Conservation (phyloP, 2,329 filamentous ascomycete species). For the Alternaria brassicae region DNA sequence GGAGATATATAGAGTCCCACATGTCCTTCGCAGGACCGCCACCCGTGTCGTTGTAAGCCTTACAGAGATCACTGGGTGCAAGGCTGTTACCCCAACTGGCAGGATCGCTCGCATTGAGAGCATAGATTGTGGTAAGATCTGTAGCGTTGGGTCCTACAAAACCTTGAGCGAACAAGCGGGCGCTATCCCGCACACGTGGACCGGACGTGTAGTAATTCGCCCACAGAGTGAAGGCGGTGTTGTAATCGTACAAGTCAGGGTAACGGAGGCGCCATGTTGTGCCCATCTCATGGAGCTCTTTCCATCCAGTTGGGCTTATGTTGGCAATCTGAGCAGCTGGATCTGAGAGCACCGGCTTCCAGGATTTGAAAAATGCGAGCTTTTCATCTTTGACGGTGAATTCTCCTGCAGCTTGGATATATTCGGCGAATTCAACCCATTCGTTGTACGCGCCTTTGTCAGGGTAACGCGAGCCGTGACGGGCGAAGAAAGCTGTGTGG, state of each 20-base stretch:
- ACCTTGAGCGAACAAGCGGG: slow-evolving; percentile 66
- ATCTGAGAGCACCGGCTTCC: slow-evolving; percentile 65
- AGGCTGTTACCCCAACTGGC: slow-evolving; percentile 67
- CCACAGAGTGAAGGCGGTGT: slow-evolving; percentile 65
- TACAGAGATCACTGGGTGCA: slow-evolving; percentile 68
- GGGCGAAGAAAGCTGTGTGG: slow-evolving; percentile 59
- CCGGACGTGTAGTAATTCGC: slow-evolving; percentile 65
- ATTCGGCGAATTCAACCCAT: slow-evolving; percentile 55
- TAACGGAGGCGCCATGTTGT: slow-evolving; percentile 57
- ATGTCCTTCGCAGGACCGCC: slow-evolving; percentile 56
- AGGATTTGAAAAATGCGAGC: slow-evolving; percentile 64
- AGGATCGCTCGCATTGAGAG: slow-evolving; percentile 64
- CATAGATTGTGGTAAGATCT: slow-evolving; percentile 63
- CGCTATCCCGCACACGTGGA: slow-evolving; percentile 67
- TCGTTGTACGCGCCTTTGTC: slow-evolving; percentile 66
- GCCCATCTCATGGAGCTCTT: slow-evolving; percentile 66
- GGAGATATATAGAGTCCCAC: slow-evolving; percentile 62
- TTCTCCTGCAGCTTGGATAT: slow-evolving; percentile 59
- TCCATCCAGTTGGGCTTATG: slow-evolving; percentile 67
- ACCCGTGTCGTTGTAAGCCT: slow-evolving; percentile 63
- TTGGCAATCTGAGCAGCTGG: slow-evolving; percentile 65
- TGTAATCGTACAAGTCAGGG: slow-evolving; percentile 58
- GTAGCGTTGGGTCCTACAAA: slow-evolving; percentile 66
- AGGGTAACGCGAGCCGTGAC: slow-evolving; percentile 70
- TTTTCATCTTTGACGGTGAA: slow-evolving; percentile 61